These are phyloP conservation scores for Baorangia bicolor DNA, from an alignment of 768 basidiomycete genomes.

Conservation along the genomic window DNA sequence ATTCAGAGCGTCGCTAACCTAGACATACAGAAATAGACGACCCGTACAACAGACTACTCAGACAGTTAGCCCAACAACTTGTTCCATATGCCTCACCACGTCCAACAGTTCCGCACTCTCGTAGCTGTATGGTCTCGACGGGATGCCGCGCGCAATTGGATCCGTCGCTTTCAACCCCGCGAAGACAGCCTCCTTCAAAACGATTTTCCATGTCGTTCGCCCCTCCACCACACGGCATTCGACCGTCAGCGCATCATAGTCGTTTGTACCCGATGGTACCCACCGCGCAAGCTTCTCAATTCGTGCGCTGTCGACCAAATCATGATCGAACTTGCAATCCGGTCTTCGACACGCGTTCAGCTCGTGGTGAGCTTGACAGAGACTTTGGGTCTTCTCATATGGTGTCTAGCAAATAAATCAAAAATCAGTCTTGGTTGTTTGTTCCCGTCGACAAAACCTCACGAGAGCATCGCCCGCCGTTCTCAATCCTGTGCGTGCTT, in stretches of 20 bases:
- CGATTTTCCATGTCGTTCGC: conserved; percentile 11
- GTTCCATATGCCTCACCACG: conserved; percentile 16
- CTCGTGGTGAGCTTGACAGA: conserved; percentile 14
- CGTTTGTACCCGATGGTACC: neutral
- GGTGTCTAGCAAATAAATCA: conserved; percentile 1
- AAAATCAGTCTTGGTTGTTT: neutral
- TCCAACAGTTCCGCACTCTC: conserved; percentile 14
- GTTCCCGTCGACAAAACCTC: neutral
- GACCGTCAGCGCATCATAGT: conserved; percentile 16
- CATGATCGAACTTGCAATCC: conserved; percentile 19
- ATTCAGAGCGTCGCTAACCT: neutral
- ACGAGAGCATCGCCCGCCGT: conserved; percentile 10
- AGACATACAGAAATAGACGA: too few species aligned
- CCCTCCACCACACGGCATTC: conserved; percentile 15
- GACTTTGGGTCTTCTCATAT: conserved; percentile 15
- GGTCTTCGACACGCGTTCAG: conserved; percentile 3
- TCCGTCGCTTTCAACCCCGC: conserved; percentile 8
- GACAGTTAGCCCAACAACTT: conserved; percentile 1
- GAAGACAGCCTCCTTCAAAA: conserved; percentile 13
- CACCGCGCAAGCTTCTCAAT: conserved; percentile 17
- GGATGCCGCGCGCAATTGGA: conserved; percentile 6
- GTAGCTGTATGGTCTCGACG: conserved; percentile 14
- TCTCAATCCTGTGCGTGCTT: conserved; percentile 7
- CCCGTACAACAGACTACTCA: too few species aligned
- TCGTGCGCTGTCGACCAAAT: conserved; percentile 13